Conservation (phyloP, 73 alveolate species). For the Tetrahymena borealis region DNA sequence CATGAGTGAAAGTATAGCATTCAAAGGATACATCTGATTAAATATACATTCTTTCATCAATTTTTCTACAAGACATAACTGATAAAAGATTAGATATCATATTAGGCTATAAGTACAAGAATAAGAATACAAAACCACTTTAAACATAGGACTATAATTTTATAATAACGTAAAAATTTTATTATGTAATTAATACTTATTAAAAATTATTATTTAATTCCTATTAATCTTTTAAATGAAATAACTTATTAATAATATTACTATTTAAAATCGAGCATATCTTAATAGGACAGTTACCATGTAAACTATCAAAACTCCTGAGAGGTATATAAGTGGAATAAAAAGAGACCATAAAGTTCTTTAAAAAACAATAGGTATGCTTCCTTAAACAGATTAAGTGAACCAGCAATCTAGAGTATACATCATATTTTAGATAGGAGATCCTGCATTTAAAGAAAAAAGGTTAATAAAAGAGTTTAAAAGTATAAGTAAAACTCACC, state of each 20-base stretch:
- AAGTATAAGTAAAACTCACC: background rate
- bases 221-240: background rate
- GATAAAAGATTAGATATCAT: slow-evolving; percentile 9
- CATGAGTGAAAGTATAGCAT: background rate
- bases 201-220: too few species aligned
- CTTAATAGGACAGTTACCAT: background rate
- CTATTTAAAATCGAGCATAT: background rate
- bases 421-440: slow-evolving; percentile 20
- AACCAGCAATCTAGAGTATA: slow-evolving; percentile 29
- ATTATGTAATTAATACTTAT: background rate
- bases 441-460: background rate
- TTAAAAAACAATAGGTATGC: background rate
- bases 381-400: background rate
- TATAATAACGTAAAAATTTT: background rate
- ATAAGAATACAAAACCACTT: slow-evolving; percentile 9
- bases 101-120: slow-evolving; percentile 10
- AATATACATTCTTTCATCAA: background rate
- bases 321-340: slow-evolving; percentile 11
- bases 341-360: slow-evolving; percentile 29
- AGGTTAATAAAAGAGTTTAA: background rate
- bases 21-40: slow-evolving; percentile 13
- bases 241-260: background rate
- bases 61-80: slow-evolving; percentile 9
- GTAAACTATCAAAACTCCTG: background rate
- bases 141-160: background rate